Base-by-base conservation (phyloP, 495 filamentous ascomycete genomes). In the Neurospora africana region DNA sequence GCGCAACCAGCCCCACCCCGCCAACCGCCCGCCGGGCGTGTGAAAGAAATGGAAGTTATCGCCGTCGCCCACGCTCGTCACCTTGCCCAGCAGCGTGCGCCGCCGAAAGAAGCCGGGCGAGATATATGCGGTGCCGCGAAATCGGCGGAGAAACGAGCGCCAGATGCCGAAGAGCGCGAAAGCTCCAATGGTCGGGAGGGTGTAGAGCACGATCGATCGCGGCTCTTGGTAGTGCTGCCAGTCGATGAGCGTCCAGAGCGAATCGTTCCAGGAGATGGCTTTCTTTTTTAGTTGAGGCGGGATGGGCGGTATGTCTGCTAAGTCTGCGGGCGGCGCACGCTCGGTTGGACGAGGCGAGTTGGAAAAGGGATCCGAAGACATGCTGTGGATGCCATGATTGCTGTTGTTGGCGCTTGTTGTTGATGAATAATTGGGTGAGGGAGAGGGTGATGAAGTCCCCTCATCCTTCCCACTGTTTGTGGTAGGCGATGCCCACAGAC, bases 1-100 rank as follows among this genome's bases (percentile, higher is more conserved):
- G 75, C 93, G 89, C 70, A 96, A 77, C 94, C 93, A 97, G 15
- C 90, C 94, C 96, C 96, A 99, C 68, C 95, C 95, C 15, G 90
- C 85, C 23, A 95, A 77, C 68, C 92, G 84, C 15, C 95, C 95
- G 15, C 96, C 95, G 0, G 95, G 95, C 0, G 93, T 97, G 81
- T 99, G 95, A 79, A 91, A 99, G 10, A 99, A 79, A 69, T 93
- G 89, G 79, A 99, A 98, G 74, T 93, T 93, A 78, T 99, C 95
- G 0, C 93, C 96, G 84, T 99, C 95, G 68, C 96, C 96, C 33
- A 99, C 95, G 74, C 91, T 94, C 36, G 95, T 97, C 4, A 98
- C 95, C 70, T 84, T 86, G 9, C 95, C 95, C 75, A 95, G 90
- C 68, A 98, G 75, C 69, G 87, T 92, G 72, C 93, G 86, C 69